Percentiles rank a stretch among this genome's conserved stretches.
These are phyloP conservation scores for Colletotrichum filicis DNA, from an alignment of 2,329 filamentous ascomycete species.

Conservation along the genomic window DNA sequence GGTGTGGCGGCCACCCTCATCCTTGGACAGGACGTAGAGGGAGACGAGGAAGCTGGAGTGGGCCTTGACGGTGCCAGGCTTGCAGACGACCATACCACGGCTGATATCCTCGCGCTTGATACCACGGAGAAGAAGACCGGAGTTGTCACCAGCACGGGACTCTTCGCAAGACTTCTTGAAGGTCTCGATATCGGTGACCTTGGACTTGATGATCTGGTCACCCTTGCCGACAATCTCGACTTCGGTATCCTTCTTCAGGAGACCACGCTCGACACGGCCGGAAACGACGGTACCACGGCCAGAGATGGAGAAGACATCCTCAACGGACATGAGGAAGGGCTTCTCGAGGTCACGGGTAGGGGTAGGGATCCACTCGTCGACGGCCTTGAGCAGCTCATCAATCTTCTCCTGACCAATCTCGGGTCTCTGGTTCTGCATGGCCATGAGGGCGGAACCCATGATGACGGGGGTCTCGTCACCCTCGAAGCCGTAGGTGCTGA, in stretches of 20 bases:
- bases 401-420: slow-evolving; percentile 92
- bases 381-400: slow-evolving; percentile 88
- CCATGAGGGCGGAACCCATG: slow-evolving; percentile 96
- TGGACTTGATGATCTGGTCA: slow-evolving; percentile 88
- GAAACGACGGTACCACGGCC: slow-evolving; percentile 97
- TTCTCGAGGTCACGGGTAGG: slow-evolving; percentile 95
- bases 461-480: slow-evolving; percentile 98
- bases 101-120: slow-evolving; percentile 93
- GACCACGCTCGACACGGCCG: slow-evolving; percentile 95
- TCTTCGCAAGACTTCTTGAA: slow-evolving; percentile 99
- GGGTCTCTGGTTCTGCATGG: slow-evolving; percentile 84
- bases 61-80: slow-evolving; percentile 85
- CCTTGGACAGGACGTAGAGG: slow-evolving; percentile 97
- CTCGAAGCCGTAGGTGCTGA: slow-evolving; percentile 93
- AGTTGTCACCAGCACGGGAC: slow-evolving; percentile 97
- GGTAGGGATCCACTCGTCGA: slow-evolving; percentile 97
- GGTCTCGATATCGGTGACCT: slow-evolving; percentile 99
- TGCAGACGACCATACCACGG: slow-evolving; percentile 93
- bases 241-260: slow-evolving; percentile 92
- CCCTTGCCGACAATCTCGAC: slow-evolving; percentile 95
- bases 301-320: slow-evolving; percentile 90
- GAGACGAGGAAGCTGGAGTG: slow-evolving; percentile 94
- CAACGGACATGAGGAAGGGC: slow-evolving; percentile 98
- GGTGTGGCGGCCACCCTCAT: slow-evolving; percentile 96
- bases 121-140: slow-evolving; percentile 94